phyloP scores from a whole-genome alignment of 2,329 filamentous ascomycete species.

The Calonectria multiphialidica region DNA sequence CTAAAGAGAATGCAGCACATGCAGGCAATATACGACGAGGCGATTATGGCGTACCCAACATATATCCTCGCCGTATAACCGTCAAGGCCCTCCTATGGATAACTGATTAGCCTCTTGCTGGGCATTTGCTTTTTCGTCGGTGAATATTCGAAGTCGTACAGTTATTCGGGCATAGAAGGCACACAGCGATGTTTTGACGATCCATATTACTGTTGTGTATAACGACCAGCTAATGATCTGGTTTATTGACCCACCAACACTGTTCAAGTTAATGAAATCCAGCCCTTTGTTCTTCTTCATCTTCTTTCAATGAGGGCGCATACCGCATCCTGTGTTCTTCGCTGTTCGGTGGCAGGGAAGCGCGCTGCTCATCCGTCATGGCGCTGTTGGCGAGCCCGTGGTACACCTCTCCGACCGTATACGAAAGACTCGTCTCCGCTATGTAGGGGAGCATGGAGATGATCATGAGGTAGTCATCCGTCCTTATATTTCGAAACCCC shows the following conservation, averaged over 20 bases:
- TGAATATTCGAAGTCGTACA: neutral
- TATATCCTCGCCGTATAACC: neutral
- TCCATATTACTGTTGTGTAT: conserved; percentile 6
- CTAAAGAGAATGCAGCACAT: conserved; percentile 4
- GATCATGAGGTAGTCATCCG: conserved; percentile 21
- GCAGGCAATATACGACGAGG: neutral
- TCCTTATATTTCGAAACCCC: neutral
- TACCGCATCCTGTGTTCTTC: conserved; percentile 16
- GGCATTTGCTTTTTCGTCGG: neutral
- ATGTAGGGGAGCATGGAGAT: neutral
- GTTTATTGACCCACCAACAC: conserved; percentile 18
- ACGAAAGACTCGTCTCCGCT: conserved; percentile 3
- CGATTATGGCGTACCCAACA: neutral
- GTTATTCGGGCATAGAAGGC: conserved; percentile 13
- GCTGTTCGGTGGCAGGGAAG: neutral
- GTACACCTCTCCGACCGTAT: neutral
- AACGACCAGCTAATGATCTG: conserved; percentile 10
- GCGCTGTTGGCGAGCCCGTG: conserved; percentile 13
- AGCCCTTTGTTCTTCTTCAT: no score
- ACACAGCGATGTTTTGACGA: conserved; percentile 17
- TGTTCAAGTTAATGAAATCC: neutral
- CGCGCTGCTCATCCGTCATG: conserved; percentile 16
- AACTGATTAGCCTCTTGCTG: neutral
- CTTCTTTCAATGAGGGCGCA: no score
- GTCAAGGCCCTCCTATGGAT: neutral